A percentile compares a stretch with the other conserved stretches of the same genome.
Conservation (phyloP, 2,329 filamentous ascomycete species). For the Aspergillus cejpii region DNA sequence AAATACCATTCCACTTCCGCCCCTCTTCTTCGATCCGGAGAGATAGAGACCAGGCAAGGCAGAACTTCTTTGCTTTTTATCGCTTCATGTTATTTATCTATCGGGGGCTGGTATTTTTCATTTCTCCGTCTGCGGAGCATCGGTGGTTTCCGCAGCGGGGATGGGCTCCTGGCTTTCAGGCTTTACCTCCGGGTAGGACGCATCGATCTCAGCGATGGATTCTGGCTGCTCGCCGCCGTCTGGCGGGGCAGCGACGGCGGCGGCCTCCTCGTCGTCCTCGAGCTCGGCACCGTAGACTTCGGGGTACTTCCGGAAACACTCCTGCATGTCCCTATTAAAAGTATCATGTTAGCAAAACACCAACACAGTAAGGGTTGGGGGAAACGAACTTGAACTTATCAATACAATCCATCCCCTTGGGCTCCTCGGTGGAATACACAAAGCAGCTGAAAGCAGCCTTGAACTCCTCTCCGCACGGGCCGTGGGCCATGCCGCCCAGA, state of each 20-base stretch:
- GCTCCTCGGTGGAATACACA: conserved; percentile 88
- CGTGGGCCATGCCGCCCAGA: conserved; percentile 91
- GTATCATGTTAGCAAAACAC: conserved; percentile 28
- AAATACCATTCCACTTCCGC: neutral
- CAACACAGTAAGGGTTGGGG: neutral
- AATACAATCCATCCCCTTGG: conserved; percentile 96
- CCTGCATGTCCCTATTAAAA: conserved; percentile 75
- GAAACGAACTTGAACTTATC: conserved; percentile 84
- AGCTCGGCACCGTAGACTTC: conserved; percentile 89
- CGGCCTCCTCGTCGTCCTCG: conserved; percentile 58
- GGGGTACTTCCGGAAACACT: conserved; percentile 88
- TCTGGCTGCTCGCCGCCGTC: conserved; percentile 17
- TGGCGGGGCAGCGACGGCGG: conserved; percentile 31
- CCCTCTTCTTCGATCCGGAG: too few species aligned
- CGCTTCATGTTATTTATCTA: neutral
- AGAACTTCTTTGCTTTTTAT: neutral
- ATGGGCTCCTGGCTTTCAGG: conserved; percentile 37
- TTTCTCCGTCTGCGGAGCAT: conserved; percentile 16
- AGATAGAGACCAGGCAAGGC: too few species aligned
- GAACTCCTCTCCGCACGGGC: conserved; percentile 93
- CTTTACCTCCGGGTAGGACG: conserved; percentile 21
- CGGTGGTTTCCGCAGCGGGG: conserved; percentile 45
- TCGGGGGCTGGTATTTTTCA: conserved; percentile 4
- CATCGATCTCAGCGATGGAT: conserved; percentile 19
- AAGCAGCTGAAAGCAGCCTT: conserved; percentile 96